Evolutionary conservation across 2,329 filamentous ascomycete species (phyloP), one percentile per base, ranked within the genome.

Genomic region (Plectosphaerella plurivora): DNA sequence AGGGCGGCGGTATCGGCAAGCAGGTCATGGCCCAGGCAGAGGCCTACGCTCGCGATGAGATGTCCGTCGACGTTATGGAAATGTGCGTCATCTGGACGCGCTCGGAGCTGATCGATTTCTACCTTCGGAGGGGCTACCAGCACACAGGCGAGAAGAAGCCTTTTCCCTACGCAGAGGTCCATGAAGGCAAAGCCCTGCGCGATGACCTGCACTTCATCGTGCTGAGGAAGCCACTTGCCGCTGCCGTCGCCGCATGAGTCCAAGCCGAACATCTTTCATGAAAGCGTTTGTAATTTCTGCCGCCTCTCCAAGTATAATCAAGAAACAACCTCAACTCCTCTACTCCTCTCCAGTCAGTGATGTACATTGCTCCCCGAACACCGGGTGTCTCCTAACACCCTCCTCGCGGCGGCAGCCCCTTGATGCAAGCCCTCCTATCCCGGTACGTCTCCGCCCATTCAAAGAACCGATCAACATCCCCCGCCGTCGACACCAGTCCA

Each of bases 21-120:
- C 61, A 60, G 50, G 68, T 77, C 15, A 63, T 79, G 15, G 63
- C 58, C 2, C 59, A 65, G 37, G 75, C 74, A 0, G 76, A 79
- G 61, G 56, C 54, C 11, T 68, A 69, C 55, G 70, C 68, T 0
- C 61, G 58, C 28, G 52, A 60, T 45, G 57, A 57, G 46, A 71
- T 69, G 63, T 68, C 66, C 0, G 64, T 64, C 0, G 28, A 41
- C 1, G 60, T 55, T 50, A 60, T 79, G 62, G 73, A 75, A 57
- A 72, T 79, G 70, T 59, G 54, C 8, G 76, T 77, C 37, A 71
- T 79, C 33, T 72, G 66, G 66, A 63, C 63, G 14, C 59, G 76
- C 11, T 53, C 63, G 0, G 75, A 77, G 60, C 60, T 79, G 45
- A 71, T 78, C 45, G 59, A 63, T 16, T 79, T 73, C 70, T 79